phyloP scores from a whole-genome alignment of 2,329 filamentous ascomycete species.

The Ascochyta pisi region DNA sequence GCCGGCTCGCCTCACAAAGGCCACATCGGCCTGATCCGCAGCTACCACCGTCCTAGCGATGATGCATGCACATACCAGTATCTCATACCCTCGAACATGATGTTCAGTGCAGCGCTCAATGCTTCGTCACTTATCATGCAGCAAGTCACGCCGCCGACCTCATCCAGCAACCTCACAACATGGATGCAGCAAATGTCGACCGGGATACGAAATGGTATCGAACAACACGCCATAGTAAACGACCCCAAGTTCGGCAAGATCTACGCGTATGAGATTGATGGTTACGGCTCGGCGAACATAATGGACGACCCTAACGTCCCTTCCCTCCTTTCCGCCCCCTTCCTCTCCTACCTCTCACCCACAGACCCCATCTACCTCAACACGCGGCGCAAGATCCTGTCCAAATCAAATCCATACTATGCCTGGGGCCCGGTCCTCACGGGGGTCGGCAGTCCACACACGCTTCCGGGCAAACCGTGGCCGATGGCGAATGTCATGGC shows the following conservation, averaged over 20 bases:
- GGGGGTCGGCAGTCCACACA: conserved; percentile 56
- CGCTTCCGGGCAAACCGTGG: conserved; percentile 55
- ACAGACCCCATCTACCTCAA: conserved; percentile 52
- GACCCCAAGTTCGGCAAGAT: conserved; percentile 46
- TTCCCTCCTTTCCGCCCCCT: conserved; percentile 68
- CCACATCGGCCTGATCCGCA: conserved; percentile 57
- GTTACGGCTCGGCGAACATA: conserved; percentile 58
- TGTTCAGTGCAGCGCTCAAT: conserved; percentile 71
- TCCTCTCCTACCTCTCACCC: conserved; percentile 61
- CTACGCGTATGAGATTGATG: conserved; percentile 59
- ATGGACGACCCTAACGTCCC: conserved; percentile 79
- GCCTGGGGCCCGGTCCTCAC: conserved; percentile 54
- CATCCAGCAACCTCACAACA: conserved; percentile 57
- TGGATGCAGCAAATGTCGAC: conserved; percentile 64
- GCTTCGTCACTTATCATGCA: conserved; percentile 60
- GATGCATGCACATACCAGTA: conserved; percentile 59
- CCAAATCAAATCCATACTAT: conserved; percentile 56
- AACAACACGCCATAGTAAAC: conserved; percentile 50
- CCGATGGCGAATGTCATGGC: conserved; percentile 60
- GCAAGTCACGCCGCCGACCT: conserved; percentile 45
- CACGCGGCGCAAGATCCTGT: conserved; percentile 54
- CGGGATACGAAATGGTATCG: conserved; percentile 53
- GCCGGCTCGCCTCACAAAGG: conserved; percentile 57
- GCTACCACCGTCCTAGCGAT: conserved; percentile 58
- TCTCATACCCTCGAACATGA: conserved; percentile 67